phyloP scores from a whole-genome alignment of 768 basidiomycete species.

The Trichaptum fuscoviolaceum region DNA sequence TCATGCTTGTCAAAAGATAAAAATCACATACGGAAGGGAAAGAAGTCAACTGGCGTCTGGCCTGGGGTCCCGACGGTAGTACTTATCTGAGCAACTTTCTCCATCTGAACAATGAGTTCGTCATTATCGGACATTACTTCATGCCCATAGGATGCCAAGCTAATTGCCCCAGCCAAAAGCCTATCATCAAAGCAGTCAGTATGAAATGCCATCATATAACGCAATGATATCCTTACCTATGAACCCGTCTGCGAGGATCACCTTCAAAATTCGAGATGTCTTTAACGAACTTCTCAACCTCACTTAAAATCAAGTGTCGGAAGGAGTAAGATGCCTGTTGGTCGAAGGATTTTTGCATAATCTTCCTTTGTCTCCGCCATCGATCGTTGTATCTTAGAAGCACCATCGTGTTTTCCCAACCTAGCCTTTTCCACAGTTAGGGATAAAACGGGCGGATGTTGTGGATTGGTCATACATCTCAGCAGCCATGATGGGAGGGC shows the following conservation, averaged over 20 bases:
- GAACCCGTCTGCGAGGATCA: not conserved
- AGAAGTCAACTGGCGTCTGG: not conserved
- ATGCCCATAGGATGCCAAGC: not conserved
- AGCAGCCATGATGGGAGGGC: constrained; percentile 22
- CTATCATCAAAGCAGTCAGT: not conserved
- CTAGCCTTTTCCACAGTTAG: not conserved
- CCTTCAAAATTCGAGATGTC: not conserved
- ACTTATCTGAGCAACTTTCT: not conserved
- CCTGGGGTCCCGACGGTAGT: not conserved
- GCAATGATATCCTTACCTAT: not conserved
- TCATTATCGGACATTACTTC: not conserved
- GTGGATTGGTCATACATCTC: not conserved
- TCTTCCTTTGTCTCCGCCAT: constrained; percentile 57
- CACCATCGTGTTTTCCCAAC: not conserved
- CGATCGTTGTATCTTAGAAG: constrained; percentile 44
- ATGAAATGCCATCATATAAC: not conserved
- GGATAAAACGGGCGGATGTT: not conserved
- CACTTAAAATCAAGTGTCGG: not conserved
- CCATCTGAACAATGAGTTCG: not conserved
- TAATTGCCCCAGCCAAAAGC: not conserved
- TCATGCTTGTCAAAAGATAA: not conserved
- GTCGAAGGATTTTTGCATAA: constrained; percentile 62
- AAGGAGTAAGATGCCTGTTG: not conserved
- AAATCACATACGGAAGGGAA: not conserved
- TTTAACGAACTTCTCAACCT: not conserved